phyloP scores from a whole-genome alignment of 1,139 yeast species.

The Sugiyamaella grinbergsii region DNA sequence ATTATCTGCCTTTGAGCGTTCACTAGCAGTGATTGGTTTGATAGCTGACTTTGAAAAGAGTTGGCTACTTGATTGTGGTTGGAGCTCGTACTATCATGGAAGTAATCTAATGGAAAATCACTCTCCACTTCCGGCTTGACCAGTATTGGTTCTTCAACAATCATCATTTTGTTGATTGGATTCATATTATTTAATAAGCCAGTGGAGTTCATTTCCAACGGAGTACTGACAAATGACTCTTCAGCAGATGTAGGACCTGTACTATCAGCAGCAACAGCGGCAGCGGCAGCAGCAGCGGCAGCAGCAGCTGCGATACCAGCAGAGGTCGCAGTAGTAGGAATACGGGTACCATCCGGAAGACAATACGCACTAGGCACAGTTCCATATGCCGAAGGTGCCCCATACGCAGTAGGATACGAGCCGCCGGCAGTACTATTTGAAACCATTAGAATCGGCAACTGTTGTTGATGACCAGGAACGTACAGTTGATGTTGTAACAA shows the following conservation, averaged over 20 bases:
- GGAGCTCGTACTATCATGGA: constrained; percentile 23
- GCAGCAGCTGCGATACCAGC: neutral
- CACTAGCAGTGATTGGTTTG: neutral
- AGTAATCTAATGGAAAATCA: constrained; percentile 40
- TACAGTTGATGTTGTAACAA: neutral
- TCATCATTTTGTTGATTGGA: neutral
- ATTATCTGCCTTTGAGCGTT: neutral
- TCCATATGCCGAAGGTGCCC: neutral
- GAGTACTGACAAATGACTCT: neutral
- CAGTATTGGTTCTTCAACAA: constrained; percentile 25
- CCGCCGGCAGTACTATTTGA: neutral
- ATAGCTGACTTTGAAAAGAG: neutral
- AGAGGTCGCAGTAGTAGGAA: neutral
- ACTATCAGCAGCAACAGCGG: neutral
- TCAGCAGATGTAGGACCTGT: neutral
- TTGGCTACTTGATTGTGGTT: neutral
- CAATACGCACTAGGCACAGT: neutral
- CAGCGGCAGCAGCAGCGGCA: neutral
- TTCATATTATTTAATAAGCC: neutral
- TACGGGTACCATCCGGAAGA: neutral
- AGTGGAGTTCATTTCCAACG: neutral
- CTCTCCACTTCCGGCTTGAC: constrained; percentile 31
- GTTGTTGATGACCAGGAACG: neutral
- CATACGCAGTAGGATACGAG: neutral
- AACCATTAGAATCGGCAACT: neutral